phyloP scores from a whole-genome alignment of 2,329 filamentous ascomycete genomes.

The Colletotrichum coccodes region DNA sequence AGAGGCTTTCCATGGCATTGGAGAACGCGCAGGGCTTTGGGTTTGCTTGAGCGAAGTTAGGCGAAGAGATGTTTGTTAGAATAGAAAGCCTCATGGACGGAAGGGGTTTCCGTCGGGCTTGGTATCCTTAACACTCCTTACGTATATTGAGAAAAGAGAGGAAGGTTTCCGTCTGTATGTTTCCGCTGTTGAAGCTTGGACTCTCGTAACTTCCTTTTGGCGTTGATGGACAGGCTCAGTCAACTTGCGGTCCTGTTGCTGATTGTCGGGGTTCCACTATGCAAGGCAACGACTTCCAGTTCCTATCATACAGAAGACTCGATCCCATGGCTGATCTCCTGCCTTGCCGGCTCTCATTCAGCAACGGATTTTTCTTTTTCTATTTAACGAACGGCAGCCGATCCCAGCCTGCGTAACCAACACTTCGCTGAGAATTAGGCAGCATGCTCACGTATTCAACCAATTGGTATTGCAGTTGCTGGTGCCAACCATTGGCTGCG shows the following conservation, averaged over 20 bases:
- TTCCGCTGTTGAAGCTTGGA: not conserved
- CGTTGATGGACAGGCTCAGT: too few species aligned
- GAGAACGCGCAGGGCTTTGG: slow-evolving; percentile 92
- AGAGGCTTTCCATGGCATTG: slow-evolving; percentile 85
- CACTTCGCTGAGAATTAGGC: too few species aligned
- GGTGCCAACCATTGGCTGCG: not conserved
- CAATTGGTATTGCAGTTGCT: not conserved
- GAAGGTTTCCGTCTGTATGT: not conserved
- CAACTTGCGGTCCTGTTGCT: too few species aligned
- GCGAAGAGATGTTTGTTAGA: slow-evolving; percentile 6
- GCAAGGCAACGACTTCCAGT: too few species aligned
- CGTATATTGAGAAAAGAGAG: not conserved
- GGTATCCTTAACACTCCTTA: not conserved
- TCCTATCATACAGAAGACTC: too few species aligned
- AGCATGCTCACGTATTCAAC: not conserved
- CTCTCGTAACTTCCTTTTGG: too few species aligned
- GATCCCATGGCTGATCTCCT: too few species aligned
- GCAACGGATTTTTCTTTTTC: too few species aligned
- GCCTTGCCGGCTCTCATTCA: not conserved
- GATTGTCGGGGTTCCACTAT: too few species aligned
- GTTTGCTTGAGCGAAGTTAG: slow-evolving; percentile 64
- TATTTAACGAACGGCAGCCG: too few species aligned
- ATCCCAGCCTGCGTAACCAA: not conserved
- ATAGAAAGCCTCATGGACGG: not conserved
- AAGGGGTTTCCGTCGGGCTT: not conserved